A percentile compares a stretch with the other conserved stretches of the same genome.
Evolutionary conservation across 225 moss, liverwort and hornwort species (phyloP).

Genomic region (Physcomitrium patens): DNA sequence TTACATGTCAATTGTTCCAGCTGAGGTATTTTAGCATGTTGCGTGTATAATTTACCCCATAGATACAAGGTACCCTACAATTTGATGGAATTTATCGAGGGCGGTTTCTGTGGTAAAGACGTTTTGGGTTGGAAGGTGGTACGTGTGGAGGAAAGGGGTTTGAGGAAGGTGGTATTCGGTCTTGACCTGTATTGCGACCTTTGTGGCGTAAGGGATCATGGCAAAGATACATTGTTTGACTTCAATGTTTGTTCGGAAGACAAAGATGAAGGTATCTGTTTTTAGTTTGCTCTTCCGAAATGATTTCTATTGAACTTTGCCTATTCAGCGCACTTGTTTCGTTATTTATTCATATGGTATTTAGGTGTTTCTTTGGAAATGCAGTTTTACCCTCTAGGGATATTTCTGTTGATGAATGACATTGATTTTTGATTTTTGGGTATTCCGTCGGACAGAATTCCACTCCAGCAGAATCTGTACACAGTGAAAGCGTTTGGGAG

Average conservation of each 20-base stretch:
- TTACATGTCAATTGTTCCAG: constrained; percentile 16
- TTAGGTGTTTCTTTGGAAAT: no score
- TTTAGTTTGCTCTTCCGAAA: neutral
- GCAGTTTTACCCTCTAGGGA: no score
- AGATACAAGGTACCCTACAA: constrained; percentile 21
- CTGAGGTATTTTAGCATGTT: constrained; percentile 6
- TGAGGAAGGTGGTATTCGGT: constrained; percentile 36
- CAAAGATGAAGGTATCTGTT: constrained; percentile 64
- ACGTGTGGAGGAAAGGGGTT: constrained; percentile 25
- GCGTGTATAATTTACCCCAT: neutral
- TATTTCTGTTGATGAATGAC: neutral
- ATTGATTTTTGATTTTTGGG: constrained; percentile 7
- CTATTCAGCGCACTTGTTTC: no score
- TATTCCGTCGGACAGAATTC: constrained; percentile 32
- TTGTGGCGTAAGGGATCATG: constrained; percentile 48
- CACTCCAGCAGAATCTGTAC: constrained; percentile 43
- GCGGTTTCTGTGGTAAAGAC: constrained; percentile 30
- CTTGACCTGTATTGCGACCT: constrained; percentile 19
- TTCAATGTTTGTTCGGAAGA: constrained; percentile 77
- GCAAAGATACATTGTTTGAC: constrained; percentile 73
- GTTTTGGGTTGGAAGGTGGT: constrained; percentile 27
- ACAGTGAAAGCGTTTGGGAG: constrained; percentile 43
- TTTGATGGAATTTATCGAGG: constrained; percentile 47
- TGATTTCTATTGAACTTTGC: neutral
- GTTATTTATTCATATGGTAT: no score